Conservation (phyloP, 306 rosid species). For the Malus fusca region DNA sequence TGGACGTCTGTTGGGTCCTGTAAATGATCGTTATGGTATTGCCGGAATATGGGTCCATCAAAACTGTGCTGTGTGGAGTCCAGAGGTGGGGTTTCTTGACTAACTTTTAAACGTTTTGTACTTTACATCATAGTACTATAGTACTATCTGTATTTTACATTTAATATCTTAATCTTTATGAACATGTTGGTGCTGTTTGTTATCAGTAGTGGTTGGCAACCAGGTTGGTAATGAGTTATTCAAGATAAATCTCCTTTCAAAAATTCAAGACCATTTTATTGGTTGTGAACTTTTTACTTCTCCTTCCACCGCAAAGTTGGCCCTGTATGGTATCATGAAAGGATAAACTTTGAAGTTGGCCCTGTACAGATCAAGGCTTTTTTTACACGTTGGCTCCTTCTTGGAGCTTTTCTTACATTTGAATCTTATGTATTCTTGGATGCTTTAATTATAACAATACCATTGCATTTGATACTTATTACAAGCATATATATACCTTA, state of each 20-base stretch:
- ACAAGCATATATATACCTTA: neutral
- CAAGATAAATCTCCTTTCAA: neutral
- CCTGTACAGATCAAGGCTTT: neutral
- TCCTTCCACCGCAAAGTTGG: neutral
- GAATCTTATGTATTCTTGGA: neutral
- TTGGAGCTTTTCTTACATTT: neutral
- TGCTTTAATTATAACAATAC: neutral
- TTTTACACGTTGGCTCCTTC: neutral
- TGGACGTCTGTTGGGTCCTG: slow-evolving; percentile 91
- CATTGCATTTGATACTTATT: neutral
- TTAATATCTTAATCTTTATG: slow-evolving; percentile 11
- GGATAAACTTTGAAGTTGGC: neutral
- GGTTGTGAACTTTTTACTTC: neutral
- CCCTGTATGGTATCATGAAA: neutral
- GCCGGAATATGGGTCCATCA: slow-evolving; percentile 99
- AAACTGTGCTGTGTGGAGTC: slow-evolving; percentile 99
- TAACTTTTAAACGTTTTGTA: neutral
- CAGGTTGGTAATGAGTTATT: neutral
- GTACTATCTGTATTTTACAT: slow-evolving; percentile 9
- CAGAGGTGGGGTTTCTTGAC: slow-evolving; percentile 66
- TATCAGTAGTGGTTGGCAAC: slow-evolving; percentile 4
- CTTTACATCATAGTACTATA: slow-evolving; percentile 19
- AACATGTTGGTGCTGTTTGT: slow-evolving; percentile 17
- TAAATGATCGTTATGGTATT: slow-evolving; percentile 82
- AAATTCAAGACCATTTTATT: neutral